A percentile compares a stretch with the other conserved stretches of the same genome.
phyloP scores from a whole-genome alignment of 495 filamentous ascomycete genomes.

The Parathielavia hyrcaniae region DNA sequence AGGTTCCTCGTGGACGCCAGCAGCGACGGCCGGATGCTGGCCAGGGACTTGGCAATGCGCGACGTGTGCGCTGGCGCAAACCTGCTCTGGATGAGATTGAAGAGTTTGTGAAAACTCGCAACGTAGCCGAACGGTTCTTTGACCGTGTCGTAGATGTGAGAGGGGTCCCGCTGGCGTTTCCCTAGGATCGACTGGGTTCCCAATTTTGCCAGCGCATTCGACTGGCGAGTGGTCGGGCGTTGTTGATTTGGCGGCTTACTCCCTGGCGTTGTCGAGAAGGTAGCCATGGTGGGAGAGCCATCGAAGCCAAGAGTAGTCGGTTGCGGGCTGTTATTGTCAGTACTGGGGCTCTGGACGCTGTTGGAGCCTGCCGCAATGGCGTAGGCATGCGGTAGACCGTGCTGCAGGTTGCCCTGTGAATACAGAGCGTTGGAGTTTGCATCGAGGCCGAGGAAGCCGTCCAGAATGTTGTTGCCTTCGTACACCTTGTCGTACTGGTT shows the following conservation, averaged over 20 bases:
- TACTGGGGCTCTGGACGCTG: slow-evolving; percentile 45
- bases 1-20: slow-evolving; percentile 80
- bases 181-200: slow-evolving; percentile 48
- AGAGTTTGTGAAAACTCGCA: slow-evolving; percentile 80
- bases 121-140: slow-evolving; percentile 87
- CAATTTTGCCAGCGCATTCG: slow-evolving; percentile 37
- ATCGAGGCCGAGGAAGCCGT: slow-evolving; percentile 40
- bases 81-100: slow-evolving; percentile 69
- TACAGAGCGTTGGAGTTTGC: slow-evolving; percentile 36
- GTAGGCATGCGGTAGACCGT: slow-evolving; percentile 47
- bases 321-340: slow-evolving; percentile 47
- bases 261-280: slow-evolving; percentile 30
- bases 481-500: slow-evolving; percentile 41
- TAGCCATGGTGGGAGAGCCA: slow-evolving; percentile 40
- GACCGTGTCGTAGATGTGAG: slow-evolving; percentile 79
- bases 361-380: slow-evolving; percentile 45
- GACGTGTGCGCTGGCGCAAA: slow-evolving; percentile 63
- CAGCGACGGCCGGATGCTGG: slow-evolving; percentile 85
- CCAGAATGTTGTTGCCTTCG: slow-evolving; percentile 34
- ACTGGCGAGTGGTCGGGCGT: slow-evolving; percentile 35
- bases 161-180: slow-evolving; percentile 60
- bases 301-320: slow-evolving; percentile 42
- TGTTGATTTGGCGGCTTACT: slow-evolving; percentile 27
- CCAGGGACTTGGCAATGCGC: slow-evolving; percentile 78
- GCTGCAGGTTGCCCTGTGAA: slow-evolving; percentile 45